Base-by-base conservation (phyloP, 164 flowering plant species). In the Vitis rotundifolia region DNA sequence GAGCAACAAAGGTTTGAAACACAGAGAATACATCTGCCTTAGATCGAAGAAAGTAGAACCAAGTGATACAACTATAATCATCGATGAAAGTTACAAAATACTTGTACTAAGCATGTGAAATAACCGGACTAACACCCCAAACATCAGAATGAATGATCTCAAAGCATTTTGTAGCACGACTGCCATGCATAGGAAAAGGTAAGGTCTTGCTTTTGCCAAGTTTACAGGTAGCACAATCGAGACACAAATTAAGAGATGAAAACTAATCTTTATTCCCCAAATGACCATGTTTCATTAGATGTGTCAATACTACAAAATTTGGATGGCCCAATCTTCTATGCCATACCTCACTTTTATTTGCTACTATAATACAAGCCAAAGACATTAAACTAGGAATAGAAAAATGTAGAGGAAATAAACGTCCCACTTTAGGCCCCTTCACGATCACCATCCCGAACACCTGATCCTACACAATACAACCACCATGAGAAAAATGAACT, bases 401-500 rank as follows among this genome's bases (percentile, higher is more conserved):
- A 22, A 22, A 22, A 22, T 22, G 26, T 22, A 22, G 26, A 22
- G 26, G 26, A 22, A 19, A 47, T 18, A 49, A 60, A 19, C 71
- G 12, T 59, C 71, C 57, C 6, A 58, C 64, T 68, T 68, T 68
- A 68, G 64, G 71, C 48, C 49, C 65, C 65, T 13, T 68, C 44
- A 50, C 49, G 9, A 68, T 48, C 44, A 31, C 7, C 44, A 0
- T 31, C 5, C 44, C 8, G 0, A 5, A 31, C 44, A 31, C 44
- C 44, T 31, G 0, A 31, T 68, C 58, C 55, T 59, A 5, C 64
- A 59, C 57, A 60, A 8, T 16, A 59, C 65, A 68, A 68, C 57
- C 48, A 59, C 1, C 1, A 68, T 31, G 56, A 59, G 14, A 19
- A 26, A 68, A 68, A 44, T 59, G 15, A 19, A 68, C 57, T 49